These are phyloP conservation scores for Hordeum pubiflorum DNA, from an alignment of 202 grass and related monocot genomes.

Conservation along the genomic window DNA sequence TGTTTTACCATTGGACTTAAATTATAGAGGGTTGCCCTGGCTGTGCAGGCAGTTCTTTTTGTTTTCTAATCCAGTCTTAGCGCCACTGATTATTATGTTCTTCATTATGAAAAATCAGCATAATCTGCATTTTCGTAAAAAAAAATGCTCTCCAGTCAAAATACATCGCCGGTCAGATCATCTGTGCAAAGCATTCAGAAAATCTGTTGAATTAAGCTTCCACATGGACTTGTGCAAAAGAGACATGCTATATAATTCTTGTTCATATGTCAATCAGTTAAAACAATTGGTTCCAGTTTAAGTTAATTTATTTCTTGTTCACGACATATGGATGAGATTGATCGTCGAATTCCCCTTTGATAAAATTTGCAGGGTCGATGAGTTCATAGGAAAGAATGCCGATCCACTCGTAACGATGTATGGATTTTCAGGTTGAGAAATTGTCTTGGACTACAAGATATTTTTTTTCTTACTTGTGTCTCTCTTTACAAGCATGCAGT, in stretches of 20 bases:
- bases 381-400: conserved; percentile 53
- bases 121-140: background rate
- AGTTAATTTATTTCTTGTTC: background rate
- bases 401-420: conserved; percentile 90
- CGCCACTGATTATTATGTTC: background rate
- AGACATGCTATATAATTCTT: background rate
- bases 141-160: no score
- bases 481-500: conserved; percentile 38
- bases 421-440: conserved; percentile 51
- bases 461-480: conserved; percentile 10
- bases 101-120: background rate
- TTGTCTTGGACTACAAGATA: conserved; percentile 26
- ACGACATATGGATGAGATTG: background rate
- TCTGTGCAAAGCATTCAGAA: background rate
- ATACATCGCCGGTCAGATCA: background rate
- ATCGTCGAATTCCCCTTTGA: background rate
- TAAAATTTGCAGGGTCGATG: conserved; percentile 60
- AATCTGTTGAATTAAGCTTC: background rate
- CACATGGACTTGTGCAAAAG: background rate
- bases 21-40: background rate
- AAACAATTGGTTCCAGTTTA: background rate
- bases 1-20: background rate
- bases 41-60: background rate
- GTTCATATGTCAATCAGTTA: background rate
- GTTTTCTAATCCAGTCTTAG: background rate